Evolutionary conservation across 257 asterid species (phyloP).

Genomic region (Solanum etuberosum): DNA sequence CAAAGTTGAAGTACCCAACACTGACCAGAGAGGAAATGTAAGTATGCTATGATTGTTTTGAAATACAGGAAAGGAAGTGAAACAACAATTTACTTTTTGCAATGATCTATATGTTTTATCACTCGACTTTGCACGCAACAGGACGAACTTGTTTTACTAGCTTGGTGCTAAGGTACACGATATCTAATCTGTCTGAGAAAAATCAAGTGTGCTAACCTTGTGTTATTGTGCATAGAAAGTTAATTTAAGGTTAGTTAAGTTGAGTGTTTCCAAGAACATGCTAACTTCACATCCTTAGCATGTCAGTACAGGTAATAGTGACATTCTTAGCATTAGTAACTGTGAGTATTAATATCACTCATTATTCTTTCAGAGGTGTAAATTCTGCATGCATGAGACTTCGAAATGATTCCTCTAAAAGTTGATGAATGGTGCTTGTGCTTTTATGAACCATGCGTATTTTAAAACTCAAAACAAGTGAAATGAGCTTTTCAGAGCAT

Average conservation of each 20-base stretch:
- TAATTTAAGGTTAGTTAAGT: background rate
- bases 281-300: background rate
- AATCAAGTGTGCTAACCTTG: background rate
- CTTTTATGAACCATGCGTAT: background rate
- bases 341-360: background rate
- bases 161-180: background rate
- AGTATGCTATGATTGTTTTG: conserved; percentile 8
- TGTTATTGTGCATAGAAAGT: background rate
- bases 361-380: background rate
- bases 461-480: background rate
- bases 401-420: background rate
- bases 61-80: background rate
- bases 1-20: conserved; percentile 88
- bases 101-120: background rate
- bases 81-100: background rate
- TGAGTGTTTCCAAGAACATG: background rate
- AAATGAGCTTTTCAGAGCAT: background rate
- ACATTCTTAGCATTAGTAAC: background rate
- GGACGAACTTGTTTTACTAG: background rate
- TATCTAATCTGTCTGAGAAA: background rate
- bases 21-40: conserved; percentile 94
- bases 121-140: background rate
- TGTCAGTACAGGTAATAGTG: background rate
- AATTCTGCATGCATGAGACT: background rate
- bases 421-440: background rate